Evolutionary conservation across 1,139 yeast species (phyloP).

Genomic region (Torulaspora pretoriensis): DNA sequence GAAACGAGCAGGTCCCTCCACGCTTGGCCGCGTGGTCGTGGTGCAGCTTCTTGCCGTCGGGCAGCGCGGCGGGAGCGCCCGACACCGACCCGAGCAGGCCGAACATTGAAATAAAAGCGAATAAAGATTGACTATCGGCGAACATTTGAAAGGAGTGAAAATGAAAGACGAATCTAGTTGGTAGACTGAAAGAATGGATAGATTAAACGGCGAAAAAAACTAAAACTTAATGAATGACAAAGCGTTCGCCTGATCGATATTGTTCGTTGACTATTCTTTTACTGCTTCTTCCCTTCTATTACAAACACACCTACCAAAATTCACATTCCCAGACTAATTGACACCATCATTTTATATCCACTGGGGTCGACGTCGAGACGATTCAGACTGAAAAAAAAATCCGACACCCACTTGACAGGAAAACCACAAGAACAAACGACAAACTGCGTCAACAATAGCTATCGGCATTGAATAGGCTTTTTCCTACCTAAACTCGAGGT

Average conservation of each 20-base stretch:
- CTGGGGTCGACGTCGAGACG: no score
- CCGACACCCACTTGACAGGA: no score
- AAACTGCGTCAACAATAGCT: no score
- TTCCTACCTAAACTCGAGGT: no score
- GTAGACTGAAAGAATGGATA: background rate
- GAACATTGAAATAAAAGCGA: conserved; percentile 10
- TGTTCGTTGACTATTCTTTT: no score
- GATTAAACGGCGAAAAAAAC: background rate
- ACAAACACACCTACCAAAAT: no score
- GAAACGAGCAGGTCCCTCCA: conserved; percentile 59
- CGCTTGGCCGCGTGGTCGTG: conserved; percentile 24
- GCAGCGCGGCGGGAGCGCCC: conserved; percentile 15
- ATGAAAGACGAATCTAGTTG: conserved; percentile 8
- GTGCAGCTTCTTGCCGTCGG: conserved; percentile 10
- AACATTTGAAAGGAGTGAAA: conserved; percentile 12
- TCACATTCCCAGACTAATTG: no score
- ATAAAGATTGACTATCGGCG: conserved; percentile 8
- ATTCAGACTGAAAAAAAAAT: no score
- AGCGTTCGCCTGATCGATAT: background rate
- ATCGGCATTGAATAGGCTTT: no score
- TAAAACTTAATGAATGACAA: conserved; percentile 3
- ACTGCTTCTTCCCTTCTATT: no score
- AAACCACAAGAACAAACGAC: no score
- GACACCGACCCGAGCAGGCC: conserved; percentile 10
- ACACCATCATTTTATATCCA: no score